Evolutionary conservation across 106 monocot species (phyloP), one percentile per base, ranked within the genome.

Genomic region (Dendrobium huoshanense): DNA sequence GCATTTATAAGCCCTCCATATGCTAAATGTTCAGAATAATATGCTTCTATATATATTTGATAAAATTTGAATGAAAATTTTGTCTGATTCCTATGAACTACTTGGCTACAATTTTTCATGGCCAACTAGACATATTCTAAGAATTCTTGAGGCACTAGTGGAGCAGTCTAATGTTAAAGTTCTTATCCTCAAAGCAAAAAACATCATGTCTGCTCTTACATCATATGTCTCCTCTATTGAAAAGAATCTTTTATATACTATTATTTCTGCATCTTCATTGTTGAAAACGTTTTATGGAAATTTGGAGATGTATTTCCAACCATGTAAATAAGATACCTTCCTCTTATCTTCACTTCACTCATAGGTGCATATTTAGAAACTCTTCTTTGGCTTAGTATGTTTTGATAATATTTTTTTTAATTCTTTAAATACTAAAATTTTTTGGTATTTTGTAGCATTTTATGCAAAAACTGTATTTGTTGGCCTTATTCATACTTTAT

Each of bases 181-280:
- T 87, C 74, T 98, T 75, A 37, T 75, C 67, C 65, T 72, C 65
- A 82, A 92, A 45, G 84, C 88, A 42, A 92, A 89, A 40, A 80
- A 79, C 48, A 67, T 91, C 19, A 75, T 89, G 24, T 81, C 56
- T 67, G 70, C 77, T 65, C 83, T 98, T 75, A 75, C 85, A 41
- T 84, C 83, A 16, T 98, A 89, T 79, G 9, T 91, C 20, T 85
- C 88, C 78, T 77, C 79, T 48, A 79, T 76, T 27, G 56, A 86
- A 79, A 94, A 88, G 82, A 91, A 84, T 85, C 89, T 88, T 51
- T 64, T 31, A 43, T 92, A 94, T 82, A 89, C 88, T 49, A 48
- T 91, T 40, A 40, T 92, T 82, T 82, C 75, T 87, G 88, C 89
- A 82, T 88, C 88, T 48, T 75, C 80, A 5, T 49, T 95, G 45